Conservation (phyloP, 805 yeast genomes). For the Hyphopichia homilentoma region DNA sequence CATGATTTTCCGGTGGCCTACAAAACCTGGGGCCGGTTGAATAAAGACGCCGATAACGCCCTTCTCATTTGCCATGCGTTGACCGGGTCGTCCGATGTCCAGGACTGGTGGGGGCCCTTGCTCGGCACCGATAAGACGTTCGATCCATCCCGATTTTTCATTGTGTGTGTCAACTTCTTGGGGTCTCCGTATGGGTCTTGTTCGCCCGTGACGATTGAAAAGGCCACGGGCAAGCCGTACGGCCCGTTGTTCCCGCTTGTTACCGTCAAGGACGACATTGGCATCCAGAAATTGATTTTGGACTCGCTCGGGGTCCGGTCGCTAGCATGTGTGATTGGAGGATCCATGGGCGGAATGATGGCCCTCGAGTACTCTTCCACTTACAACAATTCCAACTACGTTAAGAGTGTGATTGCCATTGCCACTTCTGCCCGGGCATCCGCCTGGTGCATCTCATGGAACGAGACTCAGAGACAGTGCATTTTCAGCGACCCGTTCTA, state of each 20-base stretch:
- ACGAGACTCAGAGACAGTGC: conserved; percentile 95
- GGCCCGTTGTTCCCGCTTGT: conserved; percentile 96
- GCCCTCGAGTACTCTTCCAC: conserved; percentile 76
- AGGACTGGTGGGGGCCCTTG: conserved; percentile 99
- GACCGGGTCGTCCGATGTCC: conserved; percentile 92
- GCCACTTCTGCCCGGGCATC: conserved; percentile 94
- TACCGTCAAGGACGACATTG: conserved; percentile 90
- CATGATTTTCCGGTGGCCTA: conserved; percentile 85
- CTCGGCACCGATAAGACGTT: conserved; percentile 83
- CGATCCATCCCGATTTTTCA: conserved; percentile 83
- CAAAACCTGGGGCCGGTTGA: conserved; percentile 91
- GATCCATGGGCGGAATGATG: conserved; percentile 99
- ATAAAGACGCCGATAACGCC: conserved; percentile 65
- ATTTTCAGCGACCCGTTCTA: conserved; percentile 94
- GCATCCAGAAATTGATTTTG: conserved; percentile 69
- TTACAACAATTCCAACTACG: conserved; percentile 63
- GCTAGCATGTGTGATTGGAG: conserved; percentile 87
- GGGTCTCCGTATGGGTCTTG: conserved; percentile 97
- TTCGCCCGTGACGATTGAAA: conserved; percentile 81
- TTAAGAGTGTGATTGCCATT: conserved; percentile 68
- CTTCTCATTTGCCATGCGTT: conserved; percentile 93
- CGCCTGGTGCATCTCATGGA: conserved; percentile 99
- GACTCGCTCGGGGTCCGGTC: conserved; percentile 77
- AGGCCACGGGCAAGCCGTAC: conserved; percentile 68
- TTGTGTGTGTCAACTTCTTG: conserved; percentile 85